Base-by-base conservation (phyloP, 2,329 filamentous ascomycete genomes). In the Allantophomopsis cytisporea region DNA sequence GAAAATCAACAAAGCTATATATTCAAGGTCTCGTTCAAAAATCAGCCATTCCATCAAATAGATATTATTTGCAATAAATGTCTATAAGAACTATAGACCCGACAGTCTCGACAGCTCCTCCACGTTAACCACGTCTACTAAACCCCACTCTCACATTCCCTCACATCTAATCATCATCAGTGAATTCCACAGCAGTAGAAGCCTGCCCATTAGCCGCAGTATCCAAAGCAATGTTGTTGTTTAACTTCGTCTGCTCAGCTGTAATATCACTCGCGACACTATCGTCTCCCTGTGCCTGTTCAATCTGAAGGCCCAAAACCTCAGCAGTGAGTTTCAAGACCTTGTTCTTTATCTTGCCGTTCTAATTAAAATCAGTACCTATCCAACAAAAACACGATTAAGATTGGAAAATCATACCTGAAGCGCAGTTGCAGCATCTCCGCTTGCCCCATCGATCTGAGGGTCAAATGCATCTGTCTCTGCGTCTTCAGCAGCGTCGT, bases 261-360 rank as follows among this genome's bases (percentile, higher is more conserved):
- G 54, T 64, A 4, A 73, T 47, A 45, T 68, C 61, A 5, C 50
- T 60, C 10, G 60, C 50, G 0, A 67, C 63, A 38, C 41, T 39
- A 42, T 67, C 61, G 13, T 62, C 41, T 16, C 71, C 71, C 46
- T 73, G 66, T 0, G 70, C 71, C 40, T 62, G 55, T 44, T 73
- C 57, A 30, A 68, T 61, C 52, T 65, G 56, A 7, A 75, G 64
- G 47, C 64, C 59, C 21, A 73, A 53, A 23, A 71, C 57, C 38
- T 66, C 66, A 20, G 69, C 66, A 31, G 63, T 65, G 45, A 75
- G 59, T 59, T 76, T 75, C 39, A 75, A 55, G 13, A 75, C 67
- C 59, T 75, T 75, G 63, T 73, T 74, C 65, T 71, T 71, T 43
- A 66, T 73, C 59, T 74, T 73, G 50, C 69, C 69, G 39, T 63